Evolutionary conservation across 768 basidiomycete genomes (phyloP).

Genomic region (Mycena floridula): DNA sequence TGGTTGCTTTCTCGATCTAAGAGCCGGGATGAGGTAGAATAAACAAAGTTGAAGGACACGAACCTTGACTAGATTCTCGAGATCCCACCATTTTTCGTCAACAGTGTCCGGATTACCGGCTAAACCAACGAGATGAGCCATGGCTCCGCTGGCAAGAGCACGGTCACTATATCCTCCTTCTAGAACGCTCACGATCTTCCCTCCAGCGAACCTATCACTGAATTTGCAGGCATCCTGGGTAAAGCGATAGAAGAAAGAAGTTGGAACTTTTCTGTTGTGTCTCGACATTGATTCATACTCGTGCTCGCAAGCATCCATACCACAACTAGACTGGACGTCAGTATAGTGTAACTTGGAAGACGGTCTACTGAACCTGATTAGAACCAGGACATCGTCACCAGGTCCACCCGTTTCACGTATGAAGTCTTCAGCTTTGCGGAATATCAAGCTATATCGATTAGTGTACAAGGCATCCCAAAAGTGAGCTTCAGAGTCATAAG

Average conservation of each 20-base stretch:
- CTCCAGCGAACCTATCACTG: constrained; percentile 56
- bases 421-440: constrained; percentile 68
- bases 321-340: constrained; percentile 50
- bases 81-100: constrained; percentile 55
- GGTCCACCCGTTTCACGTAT: constrained; percentile 57
- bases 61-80: constrained; percentile 56
- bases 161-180: constrained; percentile 95
- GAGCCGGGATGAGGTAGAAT: neutral
- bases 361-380: constrained; percentile 61
- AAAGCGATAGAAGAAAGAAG: constrained; percentile 81
- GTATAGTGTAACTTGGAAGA: neutral
- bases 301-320: constrained; percentile 93
- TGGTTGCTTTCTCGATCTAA: constrained; percentile 64
- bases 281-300: constrained; percentile 89
- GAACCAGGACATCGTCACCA: constrained; percentile 68
- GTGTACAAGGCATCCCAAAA: constrained; percentile 76
- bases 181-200: constrained; percentile 79
- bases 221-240: constrained; percentile 64
- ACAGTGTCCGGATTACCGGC: constrained; percentile 26
- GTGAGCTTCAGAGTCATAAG: constrained; percentile 63
- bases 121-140: constrained; percentile 78
- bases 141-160: constrained; percentile 75
- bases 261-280: constrained; percentile 84
- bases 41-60: constrained; percentile 8
- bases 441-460: constrained; percentile 50